Evolutionary conservation across 2,329 filamentous ascomycete species (phyloP).

Genomic region (Colletotrichum eremochloae): DNA sequence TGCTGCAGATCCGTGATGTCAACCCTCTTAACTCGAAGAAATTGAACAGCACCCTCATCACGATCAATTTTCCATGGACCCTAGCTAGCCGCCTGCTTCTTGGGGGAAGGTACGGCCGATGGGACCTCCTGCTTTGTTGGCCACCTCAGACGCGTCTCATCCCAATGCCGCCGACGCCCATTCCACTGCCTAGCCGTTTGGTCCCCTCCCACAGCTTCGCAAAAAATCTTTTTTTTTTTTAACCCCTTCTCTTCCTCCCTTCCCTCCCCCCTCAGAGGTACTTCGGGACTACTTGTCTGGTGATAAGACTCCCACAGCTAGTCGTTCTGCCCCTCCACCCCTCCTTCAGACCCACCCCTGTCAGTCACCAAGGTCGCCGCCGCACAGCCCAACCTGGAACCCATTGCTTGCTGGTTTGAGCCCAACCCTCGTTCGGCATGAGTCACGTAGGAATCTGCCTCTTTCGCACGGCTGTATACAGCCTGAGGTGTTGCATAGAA

Average conservation of each 20-base stretch:
- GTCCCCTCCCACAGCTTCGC: conserved; percentile 1
- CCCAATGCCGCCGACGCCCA: not conserved
- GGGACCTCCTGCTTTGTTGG: conserved; percentile 22
- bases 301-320: conserved; percentile 34
- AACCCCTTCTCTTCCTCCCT: not conserved
- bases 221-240: conserved; percentile 9
- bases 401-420: conserved; percentile 31
- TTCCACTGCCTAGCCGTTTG: conserved; percentile 7
- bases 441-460: conserved; percentile 36
- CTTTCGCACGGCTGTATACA: conserved; percentile 14
- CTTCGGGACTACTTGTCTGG: conserved; percentile 24
- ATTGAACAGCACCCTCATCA: conserved; percentile 7
- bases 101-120: conserved; percentile 19
- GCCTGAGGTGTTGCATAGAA: conserved; percentile 15
- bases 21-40: conserved; percentile 22
- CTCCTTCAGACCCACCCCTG: conserved; percentile 32
- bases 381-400: conserved; percentile 41
- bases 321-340: conserved; percentile 38
- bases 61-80: conserved; percentile 17
- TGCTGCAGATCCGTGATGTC: conserved; percentile 40
- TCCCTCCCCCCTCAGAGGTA: not conserved
- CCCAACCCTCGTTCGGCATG: conserved; percentile 40
- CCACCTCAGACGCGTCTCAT: conserved; percentile 22
- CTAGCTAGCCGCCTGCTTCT: conserved; percentile 26
- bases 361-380: conserved; percentile 34